phyloP scores from a whole-genome alignment of 2,329 filamentous ascomycete genomes.

The Aspergillus fumigatus region DNA sequence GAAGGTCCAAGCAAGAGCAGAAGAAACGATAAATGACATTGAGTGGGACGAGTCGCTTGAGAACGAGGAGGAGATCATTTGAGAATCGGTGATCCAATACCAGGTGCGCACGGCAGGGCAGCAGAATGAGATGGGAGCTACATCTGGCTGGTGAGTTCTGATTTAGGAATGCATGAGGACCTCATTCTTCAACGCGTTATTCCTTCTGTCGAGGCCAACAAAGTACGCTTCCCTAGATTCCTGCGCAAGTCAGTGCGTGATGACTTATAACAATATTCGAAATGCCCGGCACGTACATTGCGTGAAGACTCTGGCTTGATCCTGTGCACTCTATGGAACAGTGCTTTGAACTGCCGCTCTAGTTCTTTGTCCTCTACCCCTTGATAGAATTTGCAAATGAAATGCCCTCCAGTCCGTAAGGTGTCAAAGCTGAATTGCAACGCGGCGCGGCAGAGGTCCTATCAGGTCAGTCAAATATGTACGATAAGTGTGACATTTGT shows the following conservation, averaged over 20 bases:
- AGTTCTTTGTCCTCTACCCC: conserved; percentile 78
- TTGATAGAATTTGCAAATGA: conserved; percentile 97
- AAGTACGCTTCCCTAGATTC: conserved; percentile 85
- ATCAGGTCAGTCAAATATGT: neutral
- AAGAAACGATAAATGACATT: conserved; percentile 41
- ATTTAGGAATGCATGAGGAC: conserved; percentile 33
- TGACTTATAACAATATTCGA: neutral
- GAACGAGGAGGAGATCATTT: conserved; percentile 28
- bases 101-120: neutral
- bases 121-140: neutral
- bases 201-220: conserved; percentile 69
- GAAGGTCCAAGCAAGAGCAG: conserved; percentile 44
- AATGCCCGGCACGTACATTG: conserved; percentile 51
- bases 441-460: conserved; percentile 89
- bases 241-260: conserved; percentile 40
- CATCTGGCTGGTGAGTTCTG: neutral
- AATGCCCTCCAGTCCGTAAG: conserved; percentile 75
- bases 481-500: neutral
- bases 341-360: conserved; percentile 65
- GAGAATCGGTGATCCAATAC: neutral
- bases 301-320: conserved; percentile 92
- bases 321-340: conserved; percentile 76
- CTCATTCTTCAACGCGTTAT: conserved; percentile 42
- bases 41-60: conserved; percentile 44
- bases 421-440: conserved; percentile 82